Evolutionary conservation across 805 yeast species (phyloP), one percentile per base, ranked within the genome.

Genomic region (Schizosaccharomyces cryophilus): DNA sequence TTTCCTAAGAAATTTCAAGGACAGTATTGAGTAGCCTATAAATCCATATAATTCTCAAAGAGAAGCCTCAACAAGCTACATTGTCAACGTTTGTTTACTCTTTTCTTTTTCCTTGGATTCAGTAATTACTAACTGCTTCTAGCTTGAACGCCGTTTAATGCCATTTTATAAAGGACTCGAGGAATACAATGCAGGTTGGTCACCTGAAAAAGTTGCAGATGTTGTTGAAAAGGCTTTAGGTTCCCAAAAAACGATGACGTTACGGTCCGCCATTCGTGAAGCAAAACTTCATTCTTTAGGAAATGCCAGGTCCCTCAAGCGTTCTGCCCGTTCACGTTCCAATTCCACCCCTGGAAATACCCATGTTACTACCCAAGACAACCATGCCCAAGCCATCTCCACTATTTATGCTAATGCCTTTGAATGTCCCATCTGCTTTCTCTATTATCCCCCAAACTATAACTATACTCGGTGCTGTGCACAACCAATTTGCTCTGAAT

Each of bases 381-480:
- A 19, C 35, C 38, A 40, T n/a, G 21, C 30, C 35, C 21, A 24
- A n/a, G 31, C 42, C 13, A 13, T 35, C 17, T 29, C 26, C 30
- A 42, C 62, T 35, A 30, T 29, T 26, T 62, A n/a, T 75, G 80
- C 62, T 71, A 73, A 79, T 62, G 80, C 87, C 3, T 72, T 77
- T 38, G 98, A 93, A 67, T 90, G 98, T 69, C 97, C 98, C 9
- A 90, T 90, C 65, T 90, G 98, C 69, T 90, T 90, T 69, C 75
- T 93, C 9, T 86, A 78, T 68, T 88, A 83, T 71, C 96, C 97
- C 0, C 76, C 78, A 31, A 79, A 80, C 66, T 71, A 89, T 64
- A 93, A 93, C 72, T 70, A 78, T 61, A 83, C 95, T 7, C 76
- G 95, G 56, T 90, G 98, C 71, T 90, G 98, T 70, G 78, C 79